These are phyloP conservation scores for Kodamaea alishanica DNA, from an alignment of 1,139 yeast species.

Conservation along the genomic window DNA sequence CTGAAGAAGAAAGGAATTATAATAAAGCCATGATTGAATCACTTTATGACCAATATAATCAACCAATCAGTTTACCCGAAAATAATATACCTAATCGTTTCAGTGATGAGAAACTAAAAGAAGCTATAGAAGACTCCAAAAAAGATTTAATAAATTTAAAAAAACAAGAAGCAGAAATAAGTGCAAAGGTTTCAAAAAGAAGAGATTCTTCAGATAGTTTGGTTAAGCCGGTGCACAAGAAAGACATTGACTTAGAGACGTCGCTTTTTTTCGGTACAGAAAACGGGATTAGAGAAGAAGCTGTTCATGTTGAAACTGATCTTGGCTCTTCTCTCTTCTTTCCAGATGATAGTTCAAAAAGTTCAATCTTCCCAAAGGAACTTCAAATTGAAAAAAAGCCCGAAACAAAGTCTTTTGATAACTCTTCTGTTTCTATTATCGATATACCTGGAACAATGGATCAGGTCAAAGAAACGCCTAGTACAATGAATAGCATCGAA, in stretches of 20 bases:
- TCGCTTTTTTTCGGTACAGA: conserved; percentile 6
- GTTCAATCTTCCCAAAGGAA: conserved; percentile 4
- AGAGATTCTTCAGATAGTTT: not conserved
- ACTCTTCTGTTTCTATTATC: no score
- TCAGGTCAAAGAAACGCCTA: no score
- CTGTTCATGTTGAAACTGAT: not conserved
- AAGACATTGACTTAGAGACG: conserved; percentile 3
- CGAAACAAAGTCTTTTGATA: no score
- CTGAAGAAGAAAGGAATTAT: conserved; percentile 27
- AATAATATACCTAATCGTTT: conserved; percentile 9
- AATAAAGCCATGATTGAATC: conserved; percentile 37
- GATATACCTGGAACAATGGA: no score
- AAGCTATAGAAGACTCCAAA: conserved; percentile 47
- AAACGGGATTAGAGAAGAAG: not conserved
- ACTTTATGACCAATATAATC: conserved; percentile 31
- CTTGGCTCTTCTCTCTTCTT: conserved; percentile 1
- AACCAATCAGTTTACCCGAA: conserved; percentile 1
- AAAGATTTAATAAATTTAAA: conserved; percentile 26
- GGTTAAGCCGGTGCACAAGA: not conserved
- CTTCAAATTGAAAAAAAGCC: conserved; percentile 3
- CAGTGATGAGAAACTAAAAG: conserved; percentile 37
- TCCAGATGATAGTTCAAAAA: conserved; percentile 4
- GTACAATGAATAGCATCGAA: no score
- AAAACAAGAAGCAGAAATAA: conserved; percentile 16
- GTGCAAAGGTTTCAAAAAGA: not conserved